Evolutionary conservation across 2,329 filamentous ascomycete genomes (phyloP), one percentile per base, ranked within the genome.

Genomic region (Septoria linicola): DNA sequence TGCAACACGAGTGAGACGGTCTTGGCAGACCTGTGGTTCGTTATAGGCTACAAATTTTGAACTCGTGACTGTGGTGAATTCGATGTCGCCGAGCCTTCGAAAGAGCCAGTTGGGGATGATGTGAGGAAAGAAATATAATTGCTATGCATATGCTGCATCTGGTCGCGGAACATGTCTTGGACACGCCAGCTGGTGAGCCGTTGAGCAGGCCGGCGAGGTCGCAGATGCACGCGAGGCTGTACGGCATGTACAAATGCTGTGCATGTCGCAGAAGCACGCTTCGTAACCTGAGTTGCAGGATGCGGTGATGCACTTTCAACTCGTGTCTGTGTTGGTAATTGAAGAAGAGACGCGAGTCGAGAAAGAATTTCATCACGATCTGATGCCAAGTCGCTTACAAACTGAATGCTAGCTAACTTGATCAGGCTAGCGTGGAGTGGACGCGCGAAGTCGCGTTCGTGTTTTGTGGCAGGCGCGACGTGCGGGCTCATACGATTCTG

Each of bases 1-100:
- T 90, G 88, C 88, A 92, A 91, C 88, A 92, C 88, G 86, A 89
- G 82, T 84, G 87, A 89, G 88, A 83, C 49, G 78, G 85, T 84
- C 85, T 89, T 89, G 86, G 86, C 84, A 88, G 85, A 84, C 86
- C 79, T 78, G 83, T 84, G 79, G 80, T 75, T 86, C 79, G 68
- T 68, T 92, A 76, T 92, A 82, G 88, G 88, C 87, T 75, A 73
- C 87, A 82, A 83, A 83, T 91, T 47, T 47, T 92, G 88, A 92
- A 88, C 89, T 79, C 87, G 77, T 81, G 84, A 85, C 82, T 84
- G 89, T 81, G 71, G 80, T 65, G 71, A 77, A 70, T 76, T 76
- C 75, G 68, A 71, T 73, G 76, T 79, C 84, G 78, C 78, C 75
- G 88, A 89, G 90, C 88, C 88, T 93, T 93, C 88, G 88, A 93